phyloP scores from a whole-genome alignment of 179 eudicot species.

The Drosera spatulata region DNA sequence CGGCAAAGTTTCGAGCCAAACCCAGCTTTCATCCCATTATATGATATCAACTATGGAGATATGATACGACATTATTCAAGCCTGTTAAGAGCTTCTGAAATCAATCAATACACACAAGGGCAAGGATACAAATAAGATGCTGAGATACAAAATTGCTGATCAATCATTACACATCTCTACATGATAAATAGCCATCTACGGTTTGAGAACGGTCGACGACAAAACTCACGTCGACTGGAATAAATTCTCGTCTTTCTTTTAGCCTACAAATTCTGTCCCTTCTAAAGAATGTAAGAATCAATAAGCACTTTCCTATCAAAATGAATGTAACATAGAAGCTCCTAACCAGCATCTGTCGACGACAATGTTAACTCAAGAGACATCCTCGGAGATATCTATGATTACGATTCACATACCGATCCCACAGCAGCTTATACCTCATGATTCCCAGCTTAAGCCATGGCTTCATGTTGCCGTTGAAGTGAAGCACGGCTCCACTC shows the following conservation, averaged over 20 bases:
- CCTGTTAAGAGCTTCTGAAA: too few species aligned
- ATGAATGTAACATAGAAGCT: not conserved
- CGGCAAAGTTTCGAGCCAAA: too few species aligned
- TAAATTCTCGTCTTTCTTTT: not conserved
- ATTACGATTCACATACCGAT: conserved; percentile 42
- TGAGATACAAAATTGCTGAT: too few species aligned
- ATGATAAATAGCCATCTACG: too few species aligned
- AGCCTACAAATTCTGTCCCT: not conserved
- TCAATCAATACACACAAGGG: too few species aligned
- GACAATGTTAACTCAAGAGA: conserved; percentile 22
- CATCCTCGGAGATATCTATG: conserved; percentile 54
- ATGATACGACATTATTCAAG: too few species aligned
- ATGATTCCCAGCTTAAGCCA: conserved; percentile 49
- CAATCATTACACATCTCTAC: not conserved
- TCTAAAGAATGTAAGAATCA: not conserved
- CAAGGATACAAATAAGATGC: too few species aligned
- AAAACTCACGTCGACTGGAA: not conserved
- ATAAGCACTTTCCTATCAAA: not conserved
- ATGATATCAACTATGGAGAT: too few species aligned
- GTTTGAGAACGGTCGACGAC: too few species aligned
- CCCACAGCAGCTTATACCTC: conserved; percentile 57
- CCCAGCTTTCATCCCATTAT: too few species aligned
- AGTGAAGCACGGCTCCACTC: conserved; percentile 74
- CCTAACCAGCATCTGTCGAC: not conserved
- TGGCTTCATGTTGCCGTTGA: conserved; percentile 63